Percentiles rank a stretch among this genome's conserved stretches.
Evolutionary conservation across 495 filamentous ascomycete species (phyloP).

Genomic region (Beverwykella pulmonaria): DNA sequence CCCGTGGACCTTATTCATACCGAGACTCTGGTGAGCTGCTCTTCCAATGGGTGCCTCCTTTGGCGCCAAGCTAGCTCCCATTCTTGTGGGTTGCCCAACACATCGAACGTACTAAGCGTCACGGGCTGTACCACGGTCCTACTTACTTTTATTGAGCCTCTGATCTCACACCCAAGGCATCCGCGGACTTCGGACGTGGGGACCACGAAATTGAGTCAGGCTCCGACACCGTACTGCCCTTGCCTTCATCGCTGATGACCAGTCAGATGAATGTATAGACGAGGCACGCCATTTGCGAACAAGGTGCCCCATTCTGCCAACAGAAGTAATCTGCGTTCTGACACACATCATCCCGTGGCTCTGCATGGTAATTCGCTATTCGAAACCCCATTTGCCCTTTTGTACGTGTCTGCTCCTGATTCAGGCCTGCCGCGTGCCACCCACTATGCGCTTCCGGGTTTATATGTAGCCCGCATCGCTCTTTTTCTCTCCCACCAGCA

Average conservation of each 20-base stretch:
- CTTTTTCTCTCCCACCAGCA: neutral
- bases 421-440: conserved; percentile 22
- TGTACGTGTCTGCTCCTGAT: neutral
- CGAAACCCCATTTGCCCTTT: neutral
- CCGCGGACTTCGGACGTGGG: conserved; percentile 38
- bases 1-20: neutral
- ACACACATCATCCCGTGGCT: neutral
- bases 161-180: neutral
- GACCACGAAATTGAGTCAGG: conserved; percentile 2
- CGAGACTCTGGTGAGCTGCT: neutral
- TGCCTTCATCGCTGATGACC: conserved; percentile 4
- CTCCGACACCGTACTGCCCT: neutral
- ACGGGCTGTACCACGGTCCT: neutral
- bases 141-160: conserved; percentile 4
- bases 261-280: conserved; percentile 8
- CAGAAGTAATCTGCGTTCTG: neutral
- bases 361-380: conserved; percentile 11
- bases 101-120: neutral
- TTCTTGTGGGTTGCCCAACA: neutral
- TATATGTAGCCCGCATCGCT: conserved; percentile 26
- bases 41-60: neutral
- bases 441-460: conserved; percentile 8
- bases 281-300: neutral
- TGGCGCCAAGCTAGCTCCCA: neutral
- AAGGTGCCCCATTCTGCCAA: neutral